A percentile compares a stretch with the other conserved stretches of the same genome.
Conservation (phyloP, 352 stramenopile genomes). For the Globisporangium canariense region DNA sequence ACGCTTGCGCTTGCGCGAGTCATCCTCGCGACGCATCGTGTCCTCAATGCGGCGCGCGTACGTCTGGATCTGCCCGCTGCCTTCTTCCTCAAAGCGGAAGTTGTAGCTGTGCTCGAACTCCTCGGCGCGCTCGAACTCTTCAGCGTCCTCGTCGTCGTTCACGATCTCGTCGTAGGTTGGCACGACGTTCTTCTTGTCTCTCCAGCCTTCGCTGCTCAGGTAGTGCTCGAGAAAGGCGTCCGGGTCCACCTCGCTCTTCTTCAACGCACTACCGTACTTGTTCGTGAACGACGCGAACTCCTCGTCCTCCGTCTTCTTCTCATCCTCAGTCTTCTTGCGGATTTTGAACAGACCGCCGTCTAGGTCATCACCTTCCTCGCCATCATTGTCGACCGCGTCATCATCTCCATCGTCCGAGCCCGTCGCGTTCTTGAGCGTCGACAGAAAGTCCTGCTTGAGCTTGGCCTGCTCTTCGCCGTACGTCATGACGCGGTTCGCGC, state of each 20-base stretch:
- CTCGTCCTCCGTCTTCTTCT: slow-evolving; percentile 64
- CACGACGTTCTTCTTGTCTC: slow-evolving; percentile 64
- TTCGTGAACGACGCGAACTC: slow-evolving; percentile 58
- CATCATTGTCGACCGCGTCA: slow-evolving; percentile 7
- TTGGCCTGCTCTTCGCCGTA: slow-evolving; percentile 70
- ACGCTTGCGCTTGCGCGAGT: slow-evolving; percentile 94
- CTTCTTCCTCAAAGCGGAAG: slow-evolving; percentile 98
- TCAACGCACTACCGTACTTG: slow-evolving; percentile 63
- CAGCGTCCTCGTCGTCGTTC: slow-evolving; percentile 86
- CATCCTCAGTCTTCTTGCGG: slow-evolving; percentile 57
- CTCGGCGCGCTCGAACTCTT: slow-evolving; percentile 93
- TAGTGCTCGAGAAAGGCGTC: slow-evolving; percentile 83
- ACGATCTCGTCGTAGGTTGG: slow-evolving; percentile 84
- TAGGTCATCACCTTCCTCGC: slow-evolving; percentile 58
- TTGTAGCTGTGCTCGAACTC: slow-evolving; percentile 99
- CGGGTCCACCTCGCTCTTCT: slow-evolving; percentile 59
- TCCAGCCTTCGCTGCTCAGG: slow-evolving; percentile 76
- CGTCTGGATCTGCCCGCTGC: slow-evolving; percentile 79
- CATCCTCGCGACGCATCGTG: slow-evolving; percentile 94
- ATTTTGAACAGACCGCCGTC: slow-evolving; percentile 73
- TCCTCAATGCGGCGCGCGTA: slow-evolving; percentile 83
- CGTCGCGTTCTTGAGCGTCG: slow-evolving; percentile 32
- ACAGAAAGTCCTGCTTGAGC: slow-evolving; percentile 68
- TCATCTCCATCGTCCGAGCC: slow-evolving; percentile 27
- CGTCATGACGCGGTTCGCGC: slow-evolving; percentile 45